Percentiles rank a stretch among this genome's conserved stretches.
phyloP scores from a whole-genome alignment of 176 grass and related monocot genomes.

The Ananas comosus region DNA sequence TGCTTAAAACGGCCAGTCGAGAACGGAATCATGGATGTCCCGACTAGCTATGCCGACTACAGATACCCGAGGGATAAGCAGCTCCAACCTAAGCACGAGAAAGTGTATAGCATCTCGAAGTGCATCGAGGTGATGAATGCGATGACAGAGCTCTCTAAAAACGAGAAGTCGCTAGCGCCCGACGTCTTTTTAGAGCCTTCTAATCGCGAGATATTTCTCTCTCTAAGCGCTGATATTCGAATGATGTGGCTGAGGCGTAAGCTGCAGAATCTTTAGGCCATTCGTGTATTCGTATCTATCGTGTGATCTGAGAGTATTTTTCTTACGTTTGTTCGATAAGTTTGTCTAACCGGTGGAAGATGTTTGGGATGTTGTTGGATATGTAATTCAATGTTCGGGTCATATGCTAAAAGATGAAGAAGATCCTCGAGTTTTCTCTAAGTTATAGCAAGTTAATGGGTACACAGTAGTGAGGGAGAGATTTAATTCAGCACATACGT shows the following conservation, averaged over 20 bases:
- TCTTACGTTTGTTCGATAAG: conserved; percentile 2
- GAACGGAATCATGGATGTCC: conserved; percentile 24
- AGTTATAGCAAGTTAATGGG: no score
- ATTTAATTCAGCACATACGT: no score
- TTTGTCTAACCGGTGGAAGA: conserved; percentile 3
- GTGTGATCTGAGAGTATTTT: conserved; percentile 12
- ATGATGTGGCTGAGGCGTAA: conserved; percentile 70
- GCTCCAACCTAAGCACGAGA: conserved; percentile 30
- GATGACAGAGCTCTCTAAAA: conserved; percentile 50
- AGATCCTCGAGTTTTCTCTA: no score
- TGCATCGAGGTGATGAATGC: conserved; percentile 58
- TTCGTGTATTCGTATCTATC: no score
- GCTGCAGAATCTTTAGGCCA: conserved; percentile 35
- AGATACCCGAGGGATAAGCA: conserved; percentile 34
- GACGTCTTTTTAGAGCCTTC: conserved; percentile 45
- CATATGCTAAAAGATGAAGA: no score
- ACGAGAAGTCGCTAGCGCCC: conserved; percentile 70
- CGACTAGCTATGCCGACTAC: conserved; percentile 17
- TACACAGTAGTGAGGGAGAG: no score
- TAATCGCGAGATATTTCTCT: conserved; percentile 70
- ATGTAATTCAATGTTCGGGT: no score
- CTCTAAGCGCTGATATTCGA: conserved; percentile 43
- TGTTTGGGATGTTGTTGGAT: no score
- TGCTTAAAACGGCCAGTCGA: conserved; percentile 31
- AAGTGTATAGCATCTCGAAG: conserved; percentile 48